phyloP scores from a whole-genome alignment of 2,329 filamentous ascomycete species.

The Talaromyces sp. region DNA sequence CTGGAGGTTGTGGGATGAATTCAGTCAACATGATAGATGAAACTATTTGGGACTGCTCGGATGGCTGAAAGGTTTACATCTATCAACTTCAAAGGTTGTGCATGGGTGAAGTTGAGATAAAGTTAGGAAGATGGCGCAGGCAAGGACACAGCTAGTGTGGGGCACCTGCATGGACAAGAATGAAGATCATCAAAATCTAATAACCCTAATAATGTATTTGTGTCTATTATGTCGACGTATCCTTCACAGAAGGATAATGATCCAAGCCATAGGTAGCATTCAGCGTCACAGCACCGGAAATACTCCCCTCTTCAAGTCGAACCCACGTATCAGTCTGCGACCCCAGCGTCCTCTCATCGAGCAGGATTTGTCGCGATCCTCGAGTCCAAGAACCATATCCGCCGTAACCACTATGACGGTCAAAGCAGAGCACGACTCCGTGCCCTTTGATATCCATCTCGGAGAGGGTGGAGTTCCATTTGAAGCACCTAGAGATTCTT shows the following conservation, averaged over 20 bases:
- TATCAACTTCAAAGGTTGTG: not conserved
- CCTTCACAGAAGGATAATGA: conserved; percentile 38
- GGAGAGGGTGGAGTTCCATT: conserved; percentile 29
- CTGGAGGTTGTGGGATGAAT: not conserved
- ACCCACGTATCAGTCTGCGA: conserved; percentile 55
- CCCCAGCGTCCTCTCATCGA: conserved; percentile 42
- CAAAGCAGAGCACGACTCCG: conserved; percentile 51
- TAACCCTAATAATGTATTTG: too few relatives aligned
- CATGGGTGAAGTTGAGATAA: not conserved
- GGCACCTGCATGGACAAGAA: not conserved
- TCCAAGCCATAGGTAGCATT: conserved; percentile 58
- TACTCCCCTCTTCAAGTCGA: conserved; percentile 52
- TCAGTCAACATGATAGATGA: not conserved
- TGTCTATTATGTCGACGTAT: not conserved
- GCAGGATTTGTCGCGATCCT: conserved; percentile 53
- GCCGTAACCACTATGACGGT: conserved; percentile 64
- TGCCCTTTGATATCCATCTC: conserved; percentile 36
- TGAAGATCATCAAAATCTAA: not conserved
- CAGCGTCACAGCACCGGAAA: conserved; percentile 50
- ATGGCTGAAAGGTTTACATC: not conserved
- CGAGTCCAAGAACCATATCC: conserved; percentile 63
- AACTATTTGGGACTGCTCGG: not conserved
- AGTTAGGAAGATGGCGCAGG: not conserved
- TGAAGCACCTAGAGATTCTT: conserved; percentile 32
- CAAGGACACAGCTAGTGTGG: not conserved